Evolutionary conservation across 192 early-diverging fungal genomes (phyloP), one percentile per base, ranked within the genome.

Genomic region (Coemansia sp.): DNA sequence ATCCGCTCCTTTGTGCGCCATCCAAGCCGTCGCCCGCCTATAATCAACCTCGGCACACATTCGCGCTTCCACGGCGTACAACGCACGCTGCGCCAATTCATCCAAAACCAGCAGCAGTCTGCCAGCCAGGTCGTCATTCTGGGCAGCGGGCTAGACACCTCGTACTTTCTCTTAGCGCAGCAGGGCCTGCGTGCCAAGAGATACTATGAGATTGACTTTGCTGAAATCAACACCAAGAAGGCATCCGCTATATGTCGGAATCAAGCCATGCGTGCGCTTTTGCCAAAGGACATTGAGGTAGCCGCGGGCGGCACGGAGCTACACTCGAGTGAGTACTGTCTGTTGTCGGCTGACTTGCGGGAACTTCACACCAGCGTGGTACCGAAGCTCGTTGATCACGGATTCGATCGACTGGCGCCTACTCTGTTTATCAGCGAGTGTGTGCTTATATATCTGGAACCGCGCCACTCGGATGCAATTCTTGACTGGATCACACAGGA

Each of bases 351-450:
- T 3, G 95, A 98, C 60, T 74, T 97, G 45, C 79, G 90, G 25
- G 50, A 81, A 9, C 94, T 89, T 52, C 52, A 54, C 28, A 33
- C 70, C 0, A 24, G 65, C 1, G 62, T 94, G n/a, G 76, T 83
- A 5, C 77, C 82, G 13, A 74, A 78, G 33, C 65, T 98, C 18
- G 15, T 72, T 7, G 57, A 54, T 24, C 53, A 49, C 19, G 84
- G 87, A 2, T 68, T 79, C 10, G 67, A 81, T 26, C 9, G 17
- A 9, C 19, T 20, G 0, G 45, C 41, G 9, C 91, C 94, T 3
- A 98, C 94, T 0, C 64, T 98, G 33, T 91, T 95, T 46, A 55
- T 98, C 5, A 91, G 93, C 47, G 96, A 98, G 66, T 96, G 93
- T 38, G 91, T 95, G 15, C 71, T 97, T 28, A 86, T 98, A 6